phyloP scores from a whole-genome alignment of 2,329 filamentous ascomycete species.

The Chrysosporium keratinophilum region DNA sequence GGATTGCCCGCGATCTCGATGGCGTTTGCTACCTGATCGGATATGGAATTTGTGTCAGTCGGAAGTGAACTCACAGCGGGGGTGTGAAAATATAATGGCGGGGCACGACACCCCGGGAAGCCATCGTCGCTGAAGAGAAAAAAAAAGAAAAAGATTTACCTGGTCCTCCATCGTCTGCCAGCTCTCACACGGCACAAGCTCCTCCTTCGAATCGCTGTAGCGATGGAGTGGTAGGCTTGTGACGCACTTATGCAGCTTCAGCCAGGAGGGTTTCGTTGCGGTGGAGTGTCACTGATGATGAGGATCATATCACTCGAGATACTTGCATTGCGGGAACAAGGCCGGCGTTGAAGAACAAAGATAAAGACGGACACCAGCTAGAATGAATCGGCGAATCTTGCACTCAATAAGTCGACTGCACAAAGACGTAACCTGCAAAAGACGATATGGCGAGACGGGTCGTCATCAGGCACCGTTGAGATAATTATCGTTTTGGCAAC shows the following conservation, averaged over 20 bases:
- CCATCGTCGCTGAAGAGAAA: background rate
- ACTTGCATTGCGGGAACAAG: constrained; percentile 7
- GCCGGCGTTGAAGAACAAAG: background rate
- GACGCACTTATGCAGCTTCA: constrained; percentile 17
- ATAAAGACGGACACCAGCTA: background rate
- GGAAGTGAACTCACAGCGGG: constrained; percentile 14
- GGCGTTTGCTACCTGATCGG: constrained; percentile 71
- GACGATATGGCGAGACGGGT: background rate
- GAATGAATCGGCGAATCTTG: background rate
- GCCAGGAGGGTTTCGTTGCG: constrained; percentile 14
- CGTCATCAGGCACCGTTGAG: background rate
- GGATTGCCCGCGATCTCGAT: constrained; percentile 90
- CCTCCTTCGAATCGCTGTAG: constrained; percentile 6
- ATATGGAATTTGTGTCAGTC: constrained; percentile 17
- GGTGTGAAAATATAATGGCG: constrained; percentile 1
- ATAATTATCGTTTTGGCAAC: constrained; percentile 4
- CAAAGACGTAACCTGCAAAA: background rate
- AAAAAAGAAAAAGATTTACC: constrained; percentile 22
- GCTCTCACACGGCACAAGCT: constrained; percentile 21
- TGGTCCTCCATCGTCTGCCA: constrained; percentile 38
- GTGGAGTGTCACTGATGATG: constrained; percentile 18
- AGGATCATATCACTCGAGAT: constrained; percentile 20
- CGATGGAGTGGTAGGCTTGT: constrained; percentile 12
- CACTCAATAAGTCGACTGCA: background rate
- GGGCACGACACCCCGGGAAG: constrained; percentile 2